Evolutionary conservation across 2,329 filamentous ascomycete species (phyloP), one percentile per base, ranked within the genome.

Genomic region (Clonostachys rhizophaga): DNA sequence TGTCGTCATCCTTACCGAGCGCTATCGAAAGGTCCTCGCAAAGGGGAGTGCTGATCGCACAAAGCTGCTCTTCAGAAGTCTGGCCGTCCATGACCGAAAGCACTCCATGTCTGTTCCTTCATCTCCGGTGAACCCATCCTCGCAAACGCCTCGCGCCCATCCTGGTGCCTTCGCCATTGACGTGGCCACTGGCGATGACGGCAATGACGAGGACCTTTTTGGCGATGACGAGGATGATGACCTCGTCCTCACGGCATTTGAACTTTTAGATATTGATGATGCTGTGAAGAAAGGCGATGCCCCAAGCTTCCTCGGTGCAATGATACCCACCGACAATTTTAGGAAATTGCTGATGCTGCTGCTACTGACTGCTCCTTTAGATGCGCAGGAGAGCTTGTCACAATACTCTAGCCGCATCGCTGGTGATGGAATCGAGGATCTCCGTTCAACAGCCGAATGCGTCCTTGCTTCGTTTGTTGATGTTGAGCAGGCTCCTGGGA

Each of bases 311-410:
- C 75, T 81, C 40, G 76, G 78, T n/a, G 81, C 84, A 33, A 82
- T 87, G 53, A 86, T 91, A 44, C 86, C 87, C 1, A 79, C 82
- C 1, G 86, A 90, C 58, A 89, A 89, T 58, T 80, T 89, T 47
- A 76, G 83, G 41, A 84, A 81, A 55, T 67, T 91, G 8, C 65
- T 90, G 33, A 85, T 88, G 78, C 70, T 91, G 5, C 70, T 91
- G 12, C 69, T 90, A 2, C 67, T 90, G 9, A 70, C 81, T 35
- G 82, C 86, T 2, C 85, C 86, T 0, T 66, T 90, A 6, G 74
- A 76, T 42, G 66, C 79, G 0, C 83, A 87, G 55, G 83, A 89
- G 59, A 81, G 74, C 47, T 62, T 90, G 13, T 80, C 86, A 1
- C 71, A 72, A 33, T 81, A 86, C 55, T 74, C 79, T 1, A 70